Evolutionary conservation across 805 yeast genomes (phyloP).

Genomic region (Nakazawaea wickerhamii): DNA sequence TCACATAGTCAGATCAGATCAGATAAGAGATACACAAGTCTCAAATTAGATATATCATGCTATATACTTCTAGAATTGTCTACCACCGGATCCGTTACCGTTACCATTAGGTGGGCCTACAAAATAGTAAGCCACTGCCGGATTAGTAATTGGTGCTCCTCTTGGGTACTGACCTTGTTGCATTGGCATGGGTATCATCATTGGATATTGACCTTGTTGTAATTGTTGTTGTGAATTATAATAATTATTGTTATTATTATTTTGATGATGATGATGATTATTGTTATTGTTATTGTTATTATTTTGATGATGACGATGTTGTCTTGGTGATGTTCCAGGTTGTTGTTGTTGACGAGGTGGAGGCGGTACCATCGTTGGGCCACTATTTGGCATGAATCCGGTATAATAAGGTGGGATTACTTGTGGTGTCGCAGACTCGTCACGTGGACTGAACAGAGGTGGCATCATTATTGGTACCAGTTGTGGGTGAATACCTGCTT

Average conservation of each 20-base stretch:
- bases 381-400: conserved; percentile 3
- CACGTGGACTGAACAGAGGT: conserved; percentile 1
- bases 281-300: background rate
- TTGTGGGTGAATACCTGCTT: conserved; percentile 9
- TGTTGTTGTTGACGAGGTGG: conserved; percentile 6
- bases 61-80: conserved; percentile 6
- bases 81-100: conserved; percentile 1
- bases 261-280: background rate
- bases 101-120: conserved; percentile 10
- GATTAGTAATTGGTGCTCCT: conserved; percentile 4
- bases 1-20: background rate
- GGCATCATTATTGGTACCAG: conserved; percentile 11
- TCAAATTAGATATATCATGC: background rate
- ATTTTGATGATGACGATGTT: conserved; percentile 3
- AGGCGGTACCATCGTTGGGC: conserved; percentile 3
- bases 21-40: background rate
- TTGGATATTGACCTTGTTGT: conserved; percentile 11
- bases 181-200: conserved; percentile 11
- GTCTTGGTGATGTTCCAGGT: conserved; percentile 4
- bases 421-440: conserved; percentile 5
- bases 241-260: background rate
- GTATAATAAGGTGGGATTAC: conserved; percentile 10
- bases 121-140: conserved; percentile 6
- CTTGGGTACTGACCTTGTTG: conserved; percentile 4
- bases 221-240: conserved; percentile 4